phyloP scores from a whole-genome alignment of 352 stramenopile genomes.

The Phytophthora melonis region DNA sequence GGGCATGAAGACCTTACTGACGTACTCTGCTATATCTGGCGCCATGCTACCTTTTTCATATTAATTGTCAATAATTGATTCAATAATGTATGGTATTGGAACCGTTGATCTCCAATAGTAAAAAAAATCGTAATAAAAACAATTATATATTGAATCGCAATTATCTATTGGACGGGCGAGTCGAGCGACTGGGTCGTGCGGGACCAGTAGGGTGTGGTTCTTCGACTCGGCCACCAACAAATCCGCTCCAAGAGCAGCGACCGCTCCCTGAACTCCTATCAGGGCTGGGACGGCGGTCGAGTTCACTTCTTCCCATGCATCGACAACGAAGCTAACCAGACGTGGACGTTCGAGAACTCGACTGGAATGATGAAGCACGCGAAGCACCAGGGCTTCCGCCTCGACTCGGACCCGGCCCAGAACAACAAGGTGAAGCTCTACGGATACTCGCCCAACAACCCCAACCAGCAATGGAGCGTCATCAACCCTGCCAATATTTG shows the following conservation, averaged over 20 bases:
- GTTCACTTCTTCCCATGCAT: neutral
- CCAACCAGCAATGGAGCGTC: neutral
- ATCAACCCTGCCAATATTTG: neutral
- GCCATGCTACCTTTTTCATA: too few relatives aligned
- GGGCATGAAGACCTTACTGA: too few relatives aligned
- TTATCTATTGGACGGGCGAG: too few relatives aligned
- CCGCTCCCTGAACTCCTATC: neutral
- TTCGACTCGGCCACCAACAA: neutral
- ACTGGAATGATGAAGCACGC: neutral
- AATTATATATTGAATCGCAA: too few relatives aligned
- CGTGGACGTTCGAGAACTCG: neutral
- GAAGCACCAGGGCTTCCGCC: neutral
- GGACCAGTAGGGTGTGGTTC: conserved; percentile 1
- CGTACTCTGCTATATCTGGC: too few relatives aligned
- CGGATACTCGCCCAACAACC: neutral
- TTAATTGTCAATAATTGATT: too few relatives aligned
- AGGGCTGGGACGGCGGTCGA: neutral
- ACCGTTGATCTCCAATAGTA: too few relatives aligned
- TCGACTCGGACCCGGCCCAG: neutral
- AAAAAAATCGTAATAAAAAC: too few relatives aligned
- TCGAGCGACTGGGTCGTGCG: neutral
- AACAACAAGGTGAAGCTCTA: neutral
- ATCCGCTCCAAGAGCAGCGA: neutral
- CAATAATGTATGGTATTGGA: too few relatives aligned
- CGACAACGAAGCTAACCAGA: neutral